phyloP scores from a whole-genome alignment of 2,329 filamentous ascomycete species.

The Ceratocystiopsis brevicomis region DNA sequence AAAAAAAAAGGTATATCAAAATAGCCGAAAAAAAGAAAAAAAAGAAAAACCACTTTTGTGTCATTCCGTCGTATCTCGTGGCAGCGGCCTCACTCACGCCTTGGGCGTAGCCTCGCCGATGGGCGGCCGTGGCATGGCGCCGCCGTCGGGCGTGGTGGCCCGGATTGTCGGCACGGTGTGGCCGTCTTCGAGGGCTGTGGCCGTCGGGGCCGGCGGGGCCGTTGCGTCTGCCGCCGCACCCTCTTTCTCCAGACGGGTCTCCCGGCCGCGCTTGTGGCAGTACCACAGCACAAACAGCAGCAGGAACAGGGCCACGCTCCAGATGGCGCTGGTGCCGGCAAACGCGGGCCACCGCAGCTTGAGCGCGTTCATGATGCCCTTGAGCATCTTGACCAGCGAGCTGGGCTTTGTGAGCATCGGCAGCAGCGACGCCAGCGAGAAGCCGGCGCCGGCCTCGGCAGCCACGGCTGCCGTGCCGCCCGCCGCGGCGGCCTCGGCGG shows the following conservation, averaged over 20 bases:
- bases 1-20: background rate
- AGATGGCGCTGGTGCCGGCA: constrained; percentile 76
- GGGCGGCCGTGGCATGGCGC: constrained; percentile 4
- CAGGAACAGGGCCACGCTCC: constrained; percentile 78
- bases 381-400: constrained; percentile 66
- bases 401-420: constrained; percentile 71
- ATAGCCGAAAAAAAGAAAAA: background rate
- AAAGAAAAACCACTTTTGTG: background rate
- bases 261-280: constrained; percentile 84
- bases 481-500: constrained; percentile 47
- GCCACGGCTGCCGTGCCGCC: constrained; percentile 38
- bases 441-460: constrained; percentile 13
- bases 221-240: background rate
- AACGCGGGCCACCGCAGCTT: constrained; percentile 79
- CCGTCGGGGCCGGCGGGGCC: background rate
- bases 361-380: constrained; percentile 77
- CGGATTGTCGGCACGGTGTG: background rate
- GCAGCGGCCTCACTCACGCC: background rate
- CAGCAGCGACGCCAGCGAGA: constrained; percentile 40
- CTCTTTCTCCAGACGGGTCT: constrained; percentile 50
- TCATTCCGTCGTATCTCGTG: background rate
- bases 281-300: constrained; percentile 94
- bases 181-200: background rate
- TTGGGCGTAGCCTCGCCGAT: constrained; percentile 2
- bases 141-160: too few species aligned